Percentiles rank a stretch among this genome's conserved stretches.
These are phyloP conservation scores for Pseudogymnoascus sp. DNA, from an alignment of 2,329 filamentous ascomycete genomes.

Conservation along the genomic window DNA sequence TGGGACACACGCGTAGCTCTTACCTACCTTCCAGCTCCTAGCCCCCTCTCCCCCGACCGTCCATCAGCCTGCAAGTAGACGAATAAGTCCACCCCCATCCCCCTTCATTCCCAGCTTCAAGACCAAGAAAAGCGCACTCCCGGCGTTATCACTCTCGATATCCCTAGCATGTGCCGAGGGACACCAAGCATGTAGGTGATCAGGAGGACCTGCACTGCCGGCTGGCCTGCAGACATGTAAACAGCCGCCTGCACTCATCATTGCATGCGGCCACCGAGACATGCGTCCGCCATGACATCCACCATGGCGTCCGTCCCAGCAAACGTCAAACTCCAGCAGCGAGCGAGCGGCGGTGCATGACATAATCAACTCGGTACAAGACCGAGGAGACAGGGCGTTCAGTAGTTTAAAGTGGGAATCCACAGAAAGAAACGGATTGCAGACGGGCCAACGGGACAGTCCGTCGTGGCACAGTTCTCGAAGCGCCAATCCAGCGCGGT, in stretches of 20 bases:
- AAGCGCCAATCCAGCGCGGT: background rate
- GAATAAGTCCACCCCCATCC: background rate
- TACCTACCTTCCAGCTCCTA: background rate
- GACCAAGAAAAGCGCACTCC: background rate
- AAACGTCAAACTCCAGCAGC: background rate
- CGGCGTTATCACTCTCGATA: background rate
- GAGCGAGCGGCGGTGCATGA: background rate
- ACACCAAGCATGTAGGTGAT: background rate
- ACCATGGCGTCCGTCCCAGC: background rate
- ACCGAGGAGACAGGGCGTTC: background rate
- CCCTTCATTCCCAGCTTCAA: background rate
- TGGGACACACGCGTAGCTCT: background rate
- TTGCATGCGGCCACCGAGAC: background rate
- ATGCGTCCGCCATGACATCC: background rate
- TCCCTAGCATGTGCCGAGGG: background rate
- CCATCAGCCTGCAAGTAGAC: constrained; percentile 1
- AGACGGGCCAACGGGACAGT: constrained; percentile 1
- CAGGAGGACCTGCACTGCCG: constrained; percentile 3
- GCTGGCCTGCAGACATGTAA: constrained; percentile 2
- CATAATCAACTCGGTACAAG: background rate
- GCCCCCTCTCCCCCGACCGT: background rate
- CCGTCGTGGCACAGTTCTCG: background rate
- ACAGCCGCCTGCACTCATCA: constrained; percentile 5
- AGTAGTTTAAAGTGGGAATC: background rate
- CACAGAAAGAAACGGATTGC: background rate